A percentile compares a stretch with the other conserved stretches of the same genome.
These are phyloP conservation scores for Yamadazyma epiphylla DNA, from an alignment of 1,139 yeast species.

Conservation along the genomic window DNA sequence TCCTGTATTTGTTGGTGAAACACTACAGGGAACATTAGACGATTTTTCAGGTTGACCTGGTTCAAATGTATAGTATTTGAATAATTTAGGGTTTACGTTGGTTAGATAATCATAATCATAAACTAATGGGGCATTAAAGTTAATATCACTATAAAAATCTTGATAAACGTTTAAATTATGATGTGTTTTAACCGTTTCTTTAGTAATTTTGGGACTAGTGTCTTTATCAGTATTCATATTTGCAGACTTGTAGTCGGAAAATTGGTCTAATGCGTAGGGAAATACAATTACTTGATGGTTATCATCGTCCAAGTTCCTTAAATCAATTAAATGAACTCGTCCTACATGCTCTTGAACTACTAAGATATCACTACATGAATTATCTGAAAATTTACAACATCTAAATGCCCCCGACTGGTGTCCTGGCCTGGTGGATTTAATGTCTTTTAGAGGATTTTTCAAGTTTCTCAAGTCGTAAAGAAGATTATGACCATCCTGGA, in stretches of 20 bases:
- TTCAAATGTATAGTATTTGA: conserved; percentile 32
- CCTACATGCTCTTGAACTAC: conserved; percentile 83
- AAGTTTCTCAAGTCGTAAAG: conserved; percentile 72
- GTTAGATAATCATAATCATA: conserved; percentile 42
- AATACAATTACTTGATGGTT: conserved; percentile 68
- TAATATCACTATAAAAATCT: conserved; percentile 6
- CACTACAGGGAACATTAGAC: background rate
- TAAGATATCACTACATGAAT: conserved; percentile 65
- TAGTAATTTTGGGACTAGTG: too few species aligned
- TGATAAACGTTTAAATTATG: conserved; percentile 13
- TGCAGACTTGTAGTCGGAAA: conserved; percentile 22
- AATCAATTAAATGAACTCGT: conserved; percentile 77
- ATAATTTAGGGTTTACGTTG: conserved; percentile 35
- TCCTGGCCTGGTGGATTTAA: conserved; percentile 58
- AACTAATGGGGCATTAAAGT: conserved; percentile 40
- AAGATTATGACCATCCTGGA: conserved; percentile 79
- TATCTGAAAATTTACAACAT: conserved; percentile 67
- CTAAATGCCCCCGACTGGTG: conserved; percentile 62
- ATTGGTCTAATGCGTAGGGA: conserved; percentile 44
- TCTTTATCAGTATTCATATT: conserved; percentile 1
- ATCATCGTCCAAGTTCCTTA: conserved; percentile 57
- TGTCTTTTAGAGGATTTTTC: conserved; percentile 45
- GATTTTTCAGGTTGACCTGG: conserved; percentile 5
- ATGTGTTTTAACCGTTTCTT: conserved; percentile 5
- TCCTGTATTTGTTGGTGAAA: conserved; percentile 2